Percentiles rank a stretch among this genome's conserved stretches.
These are phyloP conservation scores for Inga leiocalycina DNA, from an alignment of 306 rosid species.

Conservation along the genomic window DNA sequence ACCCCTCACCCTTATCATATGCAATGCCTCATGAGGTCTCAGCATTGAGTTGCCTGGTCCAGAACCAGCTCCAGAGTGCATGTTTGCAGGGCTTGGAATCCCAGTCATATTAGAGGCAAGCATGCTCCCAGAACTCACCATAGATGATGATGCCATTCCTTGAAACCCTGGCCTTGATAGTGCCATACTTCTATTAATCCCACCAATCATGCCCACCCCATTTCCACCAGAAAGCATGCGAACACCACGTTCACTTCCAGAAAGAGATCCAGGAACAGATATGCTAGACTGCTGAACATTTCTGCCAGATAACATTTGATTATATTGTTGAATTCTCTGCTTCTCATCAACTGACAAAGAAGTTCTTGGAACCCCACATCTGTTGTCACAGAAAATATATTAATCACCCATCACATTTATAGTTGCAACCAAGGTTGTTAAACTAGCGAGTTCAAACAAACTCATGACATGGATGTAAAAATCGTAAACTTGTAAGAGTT, in stretches of 20 bases:
- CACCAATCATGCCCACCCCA: slow-evolving; percentile 64
- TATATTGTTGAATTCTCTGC: slow-evolving; percentile 71
- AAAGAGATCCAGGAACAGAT: slow-evolving; percentile 55
- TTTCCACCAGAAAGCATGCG: slow-evolving; percentile 71
- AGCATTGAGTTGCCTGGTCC: slow-evolving; percentile 71
- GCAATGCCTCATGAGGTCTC: slow-evolving; percentile 69
- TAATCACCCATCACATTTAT: background rate
- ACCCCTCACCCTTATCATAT: slow-evolving; percentile 73
- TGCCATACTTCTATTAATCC: slow-evolving; percentile 66
- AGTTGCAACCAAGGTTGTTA: background rate
- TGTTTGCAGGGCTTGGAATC: slow-evolving; percentile 58
- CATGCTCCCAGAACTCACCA: slow-evolving; percentile 69
- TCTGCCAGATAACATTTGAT: slow-evolving; percentile 64
- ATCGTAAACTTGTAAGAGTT: too few species aligned
- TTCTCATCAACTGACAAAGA: slow-evolving; percentile 76
- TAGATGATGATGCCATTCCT: slow-evolving; percentile 65
- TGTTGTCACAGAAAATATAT: slow-evolving; percentile 48
- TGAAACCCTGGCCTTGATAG: slow-evolving; percentile 73
- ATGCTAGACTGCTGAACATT: slow-evolving; percentile 60
- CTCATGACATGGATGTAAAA: too few species aligned
- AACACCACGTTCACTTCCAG: slow-evolving; percentile 72
- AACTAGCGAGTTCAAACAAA: too few species aligned
- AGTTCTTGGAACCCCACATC: slow-evolving; percentile 59
- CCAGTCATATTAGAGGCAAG: slow-evolving; percentile 64
- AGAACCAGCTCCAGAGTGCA: slow-evolving; percentile 65